These are phyloP conservation scores for Emericellopsis atlantica DNA, from an alignment of 2,329 filamentous ascomycete species.

Conservation along the genomic window DNA sequence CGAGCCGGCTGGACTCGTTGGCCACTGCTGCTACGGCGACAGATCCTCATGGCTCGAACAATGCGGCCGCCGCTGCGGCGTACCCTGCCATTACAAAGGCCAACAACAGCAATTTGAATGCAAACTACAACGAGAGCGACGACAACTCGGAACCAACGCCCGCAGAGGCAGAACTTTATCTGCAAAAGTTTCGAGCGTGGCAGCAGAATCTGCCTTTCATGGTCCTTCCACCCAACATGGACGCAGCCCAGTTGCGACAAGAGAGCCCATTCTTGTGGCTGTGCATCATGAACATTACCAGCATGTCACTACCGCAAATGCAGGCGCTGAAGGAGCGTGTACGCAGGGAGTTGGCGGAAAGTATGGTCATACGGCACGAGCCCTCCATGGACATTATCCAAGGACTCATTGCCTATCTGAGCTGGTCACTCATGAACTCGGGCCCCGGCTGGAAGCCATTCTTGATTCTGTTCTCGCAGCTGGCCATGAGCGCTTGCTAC, in stretches of 20 bases:
- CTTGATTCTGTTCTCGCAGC: conserved; percentile 26
- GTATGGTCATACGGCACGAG: conserved; percentile 33
- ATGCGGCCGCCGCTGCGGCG: neutral
- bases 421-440: conserved; percentile 29
- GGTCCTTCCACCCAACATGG: conserved; percentile 21
- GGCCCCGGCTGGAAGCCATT: conserved; percentile 25
- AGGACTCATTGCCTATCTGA: conserved; percentile 30
- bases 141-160: conserved; percentile 15
- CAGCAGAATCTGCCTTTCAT: conserved; percentile 31
- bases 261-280: conserved; percentile 36
- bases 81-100: neutral
- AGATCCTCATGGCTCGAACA: conserved; percentile 7
- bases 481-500: conserved; percentile 28
- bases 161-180: conserved; percentile 22
- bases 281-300: conserved; percentile 32
- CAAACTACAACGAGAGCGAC: conserved; percentile 3
- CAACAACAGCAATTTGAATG: neutral
- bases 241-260: conserved; percentile 22
- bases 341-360: conserved; percentile 29
- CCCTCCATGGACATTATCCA: conserved; percentile 37
- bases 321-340: conserved; percentile 23
- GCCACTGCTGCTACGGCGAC: conserved; percentile 21
- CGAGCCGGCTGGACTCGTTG: conserved; percentile 21
- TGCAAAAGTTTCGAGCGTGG: conserved; percentile 27
- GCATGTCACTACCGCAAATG: conserved; percentile 27